Evolutionary conservation across 192 early-diverging fungal species (phyloP), one percentile per base, ranked within the genome.

Genomic region (Backusella morwellensis): DNA sequence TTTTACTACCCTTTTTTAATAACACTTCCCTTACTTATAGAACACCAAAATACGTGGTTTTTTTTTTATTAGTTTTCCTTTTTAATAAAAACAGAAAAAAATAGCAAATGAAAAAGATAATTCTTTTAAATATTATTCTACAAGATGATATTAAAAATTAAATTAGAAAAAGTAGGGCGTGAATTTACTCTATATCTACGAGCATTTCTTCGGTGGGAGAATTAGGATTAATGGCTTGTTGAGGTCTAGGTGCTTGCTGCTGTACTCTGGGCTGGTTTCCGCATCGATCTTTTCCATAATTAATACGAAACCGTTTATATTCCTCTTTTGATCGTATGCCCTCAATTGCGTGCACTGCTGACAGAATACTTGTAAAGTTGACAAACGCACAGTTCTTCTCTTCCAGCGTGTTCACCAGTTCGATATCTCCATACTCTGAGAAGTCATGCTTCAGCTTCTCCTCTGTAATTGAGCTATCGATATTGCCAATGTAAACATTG

Each of bases 231-330:
- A 29, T 63, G 2, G 11, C 21, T 26, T 23, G 56, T 29, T 8
- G n/a, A 0, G 23, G 23, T 63, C 26, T 26, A 23, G 56, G 9
- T 14, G 23, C 14, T 26, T 63, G 21, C 29, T 79, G 81, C 29
- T 79, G 81, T 26, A 66, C 56, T 29, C 92, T 81, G 5, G 92
- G 90, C 19, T 92, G 87, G 67, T 94, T 93, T 34, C 91, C 94
- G 80, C 95, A 97, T 7, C 95, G 91, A 80, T 97, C 95, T 76
- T 95, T 95, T n/a, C 95, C 95, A 84, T 86, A 97, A 73, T 88
- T 91, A 80, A 97, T 85, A 47, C 88, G 81, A 73, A 87, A 87
- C 17, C 75, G 75, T 44, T 78, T 83, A 76, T 93, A 94, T 35
- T 88, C 90, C 32, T 90, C 87, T 59, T 91, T 86, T 12, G 66